phyloP scores from a whole-genome alignment of 148 eudicot genomes.

The Pouteria glomerata region DNA sequence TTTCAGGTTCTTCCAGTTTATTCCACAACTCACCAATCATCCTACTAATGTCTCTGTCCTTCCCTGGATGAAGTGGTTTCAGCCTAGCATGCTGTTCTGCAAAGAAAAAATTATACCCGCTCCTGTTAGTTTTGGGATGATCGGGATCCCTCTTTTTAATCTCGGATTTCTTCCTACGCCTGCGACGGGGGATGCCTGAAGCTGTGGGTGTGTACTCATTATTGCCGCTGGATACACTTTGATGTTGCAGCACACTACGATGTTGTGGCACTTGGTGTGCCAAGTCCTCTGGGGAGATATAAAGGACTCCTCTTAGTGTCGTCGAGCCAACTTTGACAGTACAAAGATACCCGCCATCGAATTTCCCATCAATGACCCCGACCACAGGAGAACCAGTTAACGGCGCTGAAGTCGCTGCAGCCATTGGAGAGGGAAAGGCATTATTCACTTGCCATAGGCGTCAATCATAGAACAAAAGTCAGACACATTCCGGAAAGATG shows the following conservation, averaged over 20 bases:
- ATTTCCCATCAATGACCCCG: constrained; percentile 94
- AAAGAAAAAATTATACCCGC: constrained; percentile 93
- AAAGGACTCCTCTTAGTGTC: constrained; percentile 75
- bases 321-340: constrained; percentile 73
- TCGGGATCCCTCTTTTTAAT: constrained; percentile 78
- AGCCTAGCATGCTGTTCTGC: constrained; percentile 85
- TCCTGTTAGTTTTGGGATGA: constrained; percentile 90
- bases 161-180: constrained; percentile 79
- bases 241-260: constrained; percentile 16
- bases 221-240: constrained; percentile 2
- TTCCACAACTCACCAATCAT: constrained; percentile 94
- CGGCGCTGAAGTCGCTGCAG: constrained; percentile 24
- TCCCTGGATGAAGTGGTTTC: constrained; percentile 68
- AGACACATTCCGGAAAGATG: neutral
- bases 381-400: constrained; percentile 39
- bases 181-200: constrained; percentile 27
- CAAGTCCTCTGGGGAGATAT: constrained; percentile 41
- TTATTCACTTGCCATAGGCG: neutral
- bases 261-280: constrained; percentile 10
- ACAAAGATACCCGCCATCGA: constrained; percentile 90
- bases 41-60: constrained; percentile 82
- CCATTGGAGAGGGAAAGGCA: neutral
- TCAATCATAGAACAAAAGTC: neutral
- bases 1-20: constrained; percentile 57
- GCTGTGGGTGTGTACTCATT: constrained; percentile 17